These are phyloP conservation scores for Saccharomycopsis amapae DNA, from an alignment of 805 yeast species.

Conservation along the genomic window DNA sequence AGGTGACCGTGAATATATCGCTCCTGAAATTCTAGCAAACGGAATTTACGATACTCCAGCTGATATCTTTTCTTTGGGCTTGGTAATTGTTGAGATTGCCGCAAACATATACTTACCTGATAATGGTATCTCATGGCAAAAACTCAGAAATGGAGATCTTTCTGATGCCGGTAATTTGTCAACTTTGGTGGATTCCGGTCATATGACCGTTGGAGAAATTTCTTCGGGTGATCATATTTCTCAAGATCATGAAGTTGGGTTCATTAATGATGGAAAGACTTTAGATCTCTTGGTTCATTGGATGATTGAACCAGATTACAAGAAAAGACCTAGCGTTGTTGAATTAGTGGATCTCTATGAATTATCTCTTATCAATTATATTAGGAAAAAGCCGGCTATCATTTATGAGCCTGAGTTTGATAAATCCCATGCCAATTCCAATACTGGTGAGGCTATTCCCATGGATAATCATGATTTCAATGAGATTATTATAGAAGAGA, in stretches of 20 bases:
- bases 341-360: constrained; percentile 66
- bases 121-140: constrained; percentile 95
- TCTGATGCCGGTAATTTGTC: constrained; percentile 89
- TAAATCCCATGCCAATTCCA: background rate
- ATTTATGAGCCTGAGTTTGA: constrained; percentile 92
- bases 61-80: constrained; percentile 86
- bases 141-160: constrained; percentile 87
- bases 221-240: background rate
- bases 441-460: background rate
- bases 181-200: background rate
- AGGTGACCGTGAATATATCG: constrained; percentile 96
- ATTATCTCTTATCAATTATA: constrained; percentile 65
- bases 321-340: constrained; percentile 67
- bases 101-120: constrained; percentile 94
- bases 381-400: constrained; percentile 87
- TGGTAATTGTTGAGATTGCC: constrained; percentile 90
- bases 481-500: background rate
- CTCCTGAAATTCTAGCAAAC: constrained; percentile 85
- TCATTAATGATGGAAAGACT: constrained; percentile 49
- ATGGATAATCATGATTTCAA: background rate
- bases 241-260: background rate
- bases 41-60: constrained; percentile 88
- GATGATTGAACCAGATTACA: constrained; percentile 85
- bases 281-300: constrained; percentile 76
- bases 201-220: background rate